These are phyloP conservation scores for Fusarium succisae DNA, from an alignment of 2,329 filamentous ascomycete species.

Conservation along the genomic window DNA sequence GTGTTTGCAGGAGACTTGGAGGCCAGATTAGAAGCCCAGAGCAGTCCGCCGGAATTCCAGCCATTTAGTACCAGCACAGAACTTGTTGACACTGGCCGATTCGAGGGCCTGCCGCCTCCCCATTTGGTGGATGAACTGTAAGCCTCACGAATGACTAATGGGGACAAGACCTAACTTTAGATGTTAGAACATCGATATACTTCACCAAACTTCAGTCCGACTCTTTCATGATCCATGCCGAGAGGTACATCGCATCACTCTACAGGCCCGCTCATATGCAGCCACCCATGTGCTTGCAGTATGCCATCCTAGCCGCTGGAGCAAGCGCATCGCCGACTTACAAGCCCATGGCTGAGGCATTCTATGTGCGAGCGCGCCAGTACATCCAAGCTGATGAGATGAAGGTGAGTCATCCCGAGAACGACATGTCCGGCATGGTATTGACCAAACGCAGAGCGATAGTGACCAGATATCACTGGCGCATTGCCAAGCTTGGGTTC, in stretches of 20 bases:
- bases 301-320: constrained; percentile 82
- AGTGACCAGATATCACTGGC: constrained; percentile 52
- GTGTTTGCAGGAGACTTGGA: constrained; percentile 50
- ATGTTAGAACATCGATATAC: constrained; percentile 62
- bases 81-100: constrained; percentile 29
- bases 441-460: constrained; percentile 53
- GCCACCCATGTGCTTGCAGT: constrained; percentile 81
- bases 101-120: constrained; percentile 24
- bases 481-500: constrained; percentile 79
- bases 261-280: constrained; percentile 75
- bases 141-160: background rate
- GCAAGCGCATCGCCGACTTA: constrained; percentile 77
- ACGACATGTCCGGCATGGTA: constrained; percentile 60
- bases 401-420: constrained; percentile 56
- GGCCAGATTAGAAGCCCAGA: constrained; percentile 7
- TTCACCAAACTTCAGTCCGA: constrained; percentile 78
- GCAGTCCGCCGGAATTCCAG: background rate
- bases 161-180: too few relatives aligned
- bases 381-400: constrained; percentile 85
- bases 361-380: constrained; percentile 82
- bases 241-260: constrained; percentile 76
- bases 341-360: constrained; percentile 72
- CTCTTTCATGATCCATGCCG: constrained; percentile 77
- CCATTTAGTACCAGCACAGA: constrained; percentile 1
- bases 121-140: constrained; percentile 29